Evolutionary conservation across 2,329 filamentous ascomycete species (phyloP), one percentile per base, ranked within the genome.

Genomic region (Aureobasidium sp.): DNA sequence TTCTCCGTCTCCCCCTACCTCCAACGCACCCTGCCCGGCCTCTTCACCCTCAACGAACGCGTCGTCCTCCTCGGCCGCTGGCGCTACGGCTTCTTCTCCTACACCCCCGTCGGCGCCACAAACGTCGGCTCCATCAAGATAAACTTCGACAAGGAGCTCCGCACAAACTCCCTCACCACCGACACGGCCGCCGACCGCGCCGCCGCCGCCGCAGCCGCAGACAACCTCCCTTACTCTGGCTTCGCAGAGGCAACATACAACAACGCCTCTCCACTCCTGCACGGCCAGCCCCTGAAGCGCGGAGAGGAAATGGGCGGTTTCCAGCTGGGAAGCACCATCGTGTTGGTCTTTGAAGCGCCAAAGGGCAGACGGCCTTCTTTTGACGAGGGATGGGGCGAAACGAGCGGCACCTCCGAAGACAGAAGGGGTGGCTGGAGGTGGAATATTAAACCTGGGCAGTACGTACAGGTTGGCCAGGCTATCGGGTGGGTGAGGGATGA

Each of bases 301-400:
- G 94, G 94, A 37, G 93, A 97, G 71, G 94, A 99, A 74, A 97
- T 99, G 91, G 94, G 94, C 59, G 95, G 94, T 0, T 99, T 99
- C 76, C 90, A 95, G 77, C 80, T 99, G 3, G 94, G 94, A 21
- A 96, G 90, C 72, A 96, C 93, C 1, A 86, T 99, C 66, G 94
- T 99, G 40, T 79, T 99, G 57, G 91, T 99, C 0, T 99, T 99
- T 70, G 95, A 99, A 75, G 94, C 94, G 13, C 94, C 94, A 0
- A 84, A 86, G 67, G 83, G 83, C 15, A 69, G 74, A 29, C 78
- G 79, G 54, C 75, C 71, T 9, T 81, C 76, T 65, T 77, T 84
- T 43, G 84, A 87, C 66, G 80, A 84, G 59, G 82, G 84, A 1
- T 85, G 82, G 72, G 66, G 62, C 60, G 79, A 78, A 60, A 75